Evolutionary conservation across 2,329 filamentous ascomycete species (phyloP).

Genomic region (Fusarium dimerum): DNA sequence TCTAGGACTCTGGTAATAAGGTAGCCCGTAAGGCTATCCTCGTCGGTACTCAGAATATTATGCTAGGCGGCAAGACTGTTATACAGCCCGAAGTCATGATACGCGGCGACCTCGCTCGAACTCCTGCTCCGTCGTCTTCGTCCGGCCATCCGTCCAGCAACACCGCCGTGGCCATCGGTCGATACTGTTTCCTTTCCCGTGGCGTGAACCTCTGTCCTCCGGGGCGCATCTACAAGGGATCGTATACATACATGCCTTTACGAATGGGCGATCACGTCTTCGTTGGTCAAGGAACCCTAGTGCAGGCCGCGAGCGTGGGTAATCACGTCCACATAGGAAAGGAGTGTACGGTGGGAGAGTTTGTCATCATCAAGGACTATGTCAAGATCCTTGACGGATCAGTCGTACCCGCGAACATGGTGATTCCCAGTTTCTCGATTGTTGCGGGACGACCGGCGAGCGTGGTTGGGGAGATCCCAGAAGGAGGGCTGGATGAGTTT

Average conservation of each 20-base stretch:
- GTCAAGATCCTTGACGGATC: slow-evolving; percentile 83
- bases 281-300: slow-evolving; percentile 71
- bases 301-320: slow-evolving; percentile 82
- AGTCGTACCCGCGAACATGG: slow-evolving; percentile 83
- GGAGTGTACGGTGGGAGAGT: slow-evolving; percentile 76
- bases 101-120: slow-evolving; percentile 79
- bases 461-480: slow-evolving; percentile 78
- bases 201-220: slow-evolving; percentile 81
- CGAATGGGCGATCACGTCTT: slow-evolving; percentile 95
- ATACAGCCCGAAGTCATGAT: slow-evolving; percentile 96
- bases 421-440: slow-evolving; percentile 88
- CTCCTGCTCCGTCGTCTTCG: slow-evolving; percentile 46
- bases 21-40: slow-evolving; percentile 90
- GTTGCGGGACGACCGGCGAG: slow-evolving; percentile 82
- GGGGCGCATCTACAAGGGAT: slow-evolving; percentile 76
- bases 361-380: slow-evolving; percentile 92
- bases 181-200: slow-evolving; percentile 85
- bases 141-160: slow-evolving; percentile 48
- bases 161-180: slow-evolving; percentile 81
- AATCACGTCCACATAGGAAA: slow-evolving; percentile 84
- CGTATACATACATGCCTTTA: slow-evolving; percentile 81
- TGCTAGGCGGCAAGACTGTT: slow-evolving; percentile 92
- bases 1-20: slow-evolving; percentile 95
- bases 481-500: slow-evolving; percentile 66
- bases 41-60: slow-evolving; percentile 96